Evolutionary conservation across 306 rosid genomes (phyloP), one percentile per base, ranked within the genome.

Genomic region (Fagus crenata): DNA sequence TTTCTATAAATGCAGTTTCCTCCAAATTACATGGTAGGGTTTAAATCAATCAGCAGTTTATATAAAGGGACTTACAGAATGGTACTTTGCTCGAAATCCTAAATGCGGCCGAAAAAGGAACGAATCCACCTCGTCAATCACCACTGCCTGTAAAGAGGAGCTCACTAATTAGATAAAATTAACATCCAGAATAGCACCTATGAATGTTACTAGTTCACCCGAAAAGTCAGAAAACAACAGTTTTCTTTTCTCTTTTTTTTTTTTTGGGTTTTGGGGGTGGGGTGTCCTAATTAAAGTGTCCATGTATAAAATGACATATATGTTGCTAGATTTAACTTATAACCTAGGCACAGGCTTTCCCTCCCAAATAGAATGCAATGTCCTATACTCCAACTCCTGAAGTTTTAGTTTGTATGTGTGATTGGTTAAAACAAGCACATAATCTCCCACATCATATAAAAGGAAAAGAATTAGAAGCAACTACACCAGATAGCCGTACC

Each of bases 81-180:
- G 96, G 81, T 95, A 95, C 86, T 91, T 93, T 13, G 98, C 86
- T 63, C 93, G 93, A 67, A 89, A 79, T 79, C 86, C 93, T 81
- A 95, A 85, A 80, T 83, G 96, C 56, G 99, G 99, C 55, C 97
- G 93, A 79, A 95, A 95, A 77, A 95, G 93, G 85, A 95, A 89
- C 80, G 97, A 61, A 82, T 95, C 99, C 91, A 95, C 97, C 88
- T 95, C 97, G 1, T 83, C 92, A 74, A 95, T 89, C 68, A 95
- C 97, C 82, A 95, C 99, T 73, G 85, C 89, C 99, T 95, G 89
- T 63, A 81, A 28, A 67, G 51, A 69, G 49, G 72, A 49, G 56
- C 4, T 43, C 13, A 40, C 18, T 6, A 7, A n/a, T 39, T 67
- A 67, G 71, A 39, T 67, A 13, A 67, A 39, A 67, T 17, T 49